These are phyloP conservation scores for Leishmania tropica DNA, from an alignment of 208 protist species.

Conservation along the genomic window DNA sequence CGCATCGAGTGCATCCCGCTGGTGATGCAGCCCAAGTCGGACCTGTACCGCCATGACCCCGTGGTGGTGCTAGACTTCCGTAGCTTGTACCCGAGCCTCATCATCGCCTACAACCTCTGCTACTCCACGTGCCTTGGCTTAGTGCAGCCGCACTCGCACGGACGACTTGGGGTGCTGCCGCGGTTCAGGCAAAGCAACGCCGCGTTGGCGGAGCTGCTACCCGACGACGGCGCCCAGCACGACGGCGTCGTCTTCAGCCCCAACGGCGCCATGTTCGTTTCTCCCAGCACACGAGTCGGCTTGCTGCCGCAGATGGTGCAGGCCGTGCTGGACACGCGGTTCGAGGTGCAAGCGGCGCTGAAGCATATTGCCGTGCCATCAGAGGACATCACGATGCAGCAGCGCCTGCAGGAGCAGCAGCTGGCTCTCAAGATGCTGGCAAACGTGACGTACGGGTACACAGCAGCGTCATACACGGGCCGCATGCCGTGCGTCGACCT, in stretches of 20 bases:
- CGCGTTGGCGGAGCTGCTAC: conserved; percentile 80
- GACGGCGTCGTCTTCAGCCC: conserved; percentile 65
- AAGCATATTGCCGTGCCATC: conserved; percentile 58
- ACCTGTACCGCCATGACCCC: conserved; percentile 83
- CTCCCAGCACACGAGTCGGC: conserved; percentile 51
- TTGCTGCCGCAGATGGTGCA: conserved; percentile 81
- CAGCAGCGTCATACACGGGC: conserved; percentile 97
- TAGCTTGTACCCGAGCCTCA: conserved; percentile 99
- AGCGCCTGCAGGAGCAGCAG: conserved; percentile 96
- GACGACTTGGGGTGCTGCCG: conserved; percentile 68
- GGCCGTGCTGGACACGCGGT: conserved; percentile 77
- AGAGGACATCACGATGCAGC: conserved; percentile 53
- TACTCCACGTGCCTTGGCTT: conserved; percentile 93
- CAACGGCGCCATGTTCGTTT: conserved; percentile 83
- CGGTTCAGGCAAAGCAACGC: conserved; percentile 47
- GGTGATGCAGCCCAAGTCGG: conserved; percentile 74
- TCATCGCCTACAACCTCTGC: conserved; percentile 99
- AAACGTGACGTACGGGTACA: conserved; percentile 99
- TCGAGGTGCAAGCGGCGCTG: conserved; percentile 80
- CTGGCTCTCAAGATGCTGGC: conserved; percentile 98
- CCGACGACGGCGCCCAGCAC: conserved; percentile 46
- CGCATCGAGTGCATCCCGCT: conserved; percentile 82
- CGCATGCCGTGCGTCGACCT: conserved; percentile 99
- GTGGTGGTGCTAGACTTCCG: conserved; percentile 99
- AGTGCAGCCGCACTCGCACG: conserved; percentile 45